Evolutionary conservation across 331 rosid genomes (phyloP), one percentile per base, ranked within the genome.

Genomic region (Saraca asoca): DNA sequence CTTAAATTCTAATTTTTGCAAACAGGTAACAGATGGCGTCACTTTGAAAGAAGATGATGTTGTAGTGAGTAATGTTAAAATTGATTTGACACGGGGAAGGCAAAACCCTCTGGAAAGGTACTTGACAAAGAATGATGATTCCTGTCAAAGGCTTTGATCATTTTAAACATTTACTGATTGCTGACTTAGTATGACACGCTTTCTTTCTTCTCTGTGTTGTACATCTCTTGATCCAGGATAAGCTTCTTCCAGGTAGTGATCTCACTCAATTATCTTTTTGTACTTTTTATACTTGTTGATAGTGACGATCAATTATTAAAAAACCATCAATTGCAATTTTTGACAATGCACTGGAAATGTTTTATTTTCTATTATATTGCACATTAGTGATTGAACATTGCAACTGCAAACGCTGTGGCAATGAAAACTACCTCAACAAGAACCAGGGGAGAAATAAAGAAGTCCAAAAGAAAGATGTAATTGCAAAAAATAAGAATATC

Each of bases 51-150:
- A 83, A 69, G 95, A 85, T 8, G 91, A 88, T 70, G 75, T 88
- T 0, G 81, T 37, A 14, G 89, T 88, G 53, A 51, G 75, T 81
- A 79, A 46, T 69, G 85, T 81, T 68, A 88, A 81, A 69, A 85
- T 88, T 53, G 86, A 81, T 77, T 78, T 85, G 84, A 83, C 91
- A 45, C 51, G 50, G 20, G 91, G 85, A 75, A 79, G 42, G 7
- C 72, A 79, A 7, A 83, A 79, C 72, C 95, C 95, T 69, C 85
- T 88, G 48, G 77, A 58, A 75, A 81, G 89, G 87, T 88, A 73
- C 72, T 57, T 64, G 20, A 49, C 43, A 44, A 62, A 29, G 51
- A 66, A 70, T 24, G 3, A 59, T 68, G 45, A 46, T 70, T 59
- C 16, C 38, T 18, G 13, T 60, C 1, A 7, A 71, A 55, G 60